Evolutionary conservation across 1,284 basidiomycete species (phyloP).

Genomic region (Ustilago sp.): DNA sequence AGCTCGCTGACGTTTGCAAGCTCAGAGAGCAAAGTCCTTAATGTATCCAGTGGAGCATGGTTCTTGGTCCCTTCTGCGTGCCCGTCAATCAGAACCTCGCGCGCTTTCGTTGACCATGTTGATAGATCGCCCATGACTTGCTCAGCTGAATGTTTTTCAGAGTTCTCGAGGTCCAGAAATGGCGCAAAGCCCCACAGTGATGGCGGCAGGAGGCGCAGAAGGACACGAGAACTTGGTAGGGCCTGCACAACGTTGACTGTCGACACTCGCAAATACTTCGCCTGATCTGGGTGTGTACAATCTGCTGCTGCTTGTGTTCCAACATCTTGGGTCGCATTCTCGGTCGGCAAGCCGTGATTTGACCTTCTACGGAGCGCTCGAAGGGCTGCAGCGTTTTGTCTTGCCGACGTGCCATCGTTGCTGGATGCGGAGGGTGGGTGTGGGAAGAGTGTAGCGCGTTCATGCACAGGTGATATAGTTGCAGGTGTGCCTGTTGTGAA

Average conservation of each 20-base stretch:
- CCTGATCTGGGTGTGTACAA: not conserved
- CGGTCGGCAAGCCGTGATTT: constrained; percentile 29
- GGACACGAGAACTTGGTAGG: constrained; percentile 38
- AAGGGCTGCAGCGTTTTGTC: constrained; percentile 36
- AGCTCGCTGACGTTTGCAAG: constrained; percentile 30
- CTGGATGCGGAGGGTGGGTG: constrained; percentile 1
- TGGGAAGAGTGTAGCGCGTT: constrained; percentile 19
- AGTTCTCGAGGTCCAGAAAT: constrained; percentile 18
- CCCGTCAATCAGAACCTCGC: constrained; percentile 24
- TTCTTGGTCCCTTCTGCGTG: constrained; percentile 2
- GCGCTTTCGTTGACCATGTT: constrained; percentile 33
- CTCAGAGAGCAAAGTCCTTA: constrained; percentile 25
- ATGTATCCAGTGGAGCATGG: constrained; percentile 11
- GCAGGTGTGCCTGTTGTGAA: constrained; percentile 4
- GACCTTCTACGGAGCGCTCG: constrained; percentile 30
- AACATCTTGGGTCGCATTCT: not conserved
- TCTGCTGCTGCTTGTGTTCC: not conserved
- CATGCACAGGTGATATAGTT: constrained; percentile 18
- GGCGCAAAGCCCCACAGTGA: constrained; percentile 34
- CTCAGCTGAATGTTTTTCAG: not conserved
- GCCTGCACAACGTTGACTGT: constrained; percentile 32
- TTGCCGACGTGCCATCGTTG: constrained; percentile 2
- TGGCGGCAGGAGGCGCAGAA: constrained; percentile 37
- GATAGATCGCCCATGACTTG: constrained; percentile 18
- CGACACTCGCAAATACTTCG: constrained; percentile 24